These are phyloP conservation scores for Fragilaria crotonensis DNA, from an alignment of 108 stramenopile species.

Conservation along the genomic window DNA sequence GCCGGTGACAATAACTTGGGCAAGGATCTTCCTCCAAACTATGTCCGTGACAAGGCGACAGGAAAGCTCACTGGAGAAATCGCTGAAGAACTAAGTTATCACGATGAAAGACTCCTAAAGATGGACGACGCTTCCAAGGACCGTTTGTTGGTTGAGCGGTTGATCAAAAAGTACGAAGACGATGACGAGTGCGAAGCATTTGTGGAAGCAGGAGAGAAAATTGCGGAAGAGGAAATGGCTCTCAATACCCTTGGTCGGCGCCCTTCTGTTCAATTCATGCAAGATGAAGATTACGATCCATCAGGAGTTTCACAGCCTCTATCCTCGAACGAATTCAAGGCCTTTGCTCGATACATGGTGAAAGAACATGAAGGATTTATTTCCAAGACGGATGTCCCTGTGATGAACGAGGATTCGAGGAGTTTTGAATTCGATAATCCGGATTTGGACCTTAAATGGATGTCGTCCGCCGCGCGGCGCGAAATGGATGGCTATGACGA, in stretches of 20 bases:
- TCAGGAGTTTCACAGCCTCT: slow-evolving; percentile 43
- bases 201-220: slow-evolving; percentile 41
- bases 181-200: slow-evolving; percentile 10
- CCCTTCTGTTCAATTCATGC: slow-evolving; percentile 27
- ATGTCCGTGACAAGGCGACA: slow-evolving; percentile 65
- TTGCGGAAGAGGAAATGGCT: slow-evolving; percentile 59
- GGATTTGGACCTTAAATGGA: slow-evolving; percentile 48
- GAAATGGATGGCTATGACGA: slow-evolving; percentile 42
- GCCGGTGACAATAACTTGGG: slow-evolving; percentile 34
- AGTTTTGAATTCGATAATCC: slow-evolving; percentile 25
- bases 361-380: slow-evolving; percentile 39
- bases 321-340: slow-evolving; percentile 46
- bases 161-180: slow-evolving; percentile 29
- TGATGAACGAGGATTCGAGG: slow-evolving; percentile 21
- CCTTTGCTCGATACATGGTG: slow-evolving; percentile 45
- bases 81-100: slow-evolving; percentile 41
- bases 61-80: slow-evolving; percentile 71
- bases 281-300: slow-evolving; percentile 19
- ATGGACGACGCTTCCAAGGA: slow-evolving; percentile 45
- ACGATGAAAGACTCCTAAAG: slow-evolving; percentile 41
- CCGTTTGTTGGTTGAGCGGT: slow-evolving; percentile 20
- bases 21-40: slow-evolving; percentile 48
- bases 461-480: slow-evolving; percentile 30
- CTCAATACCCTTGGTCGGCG: slow-evolving; percentile 62
- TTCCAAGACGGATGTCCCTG: slow-evolving; percentile 49